phyloP scores from a whole-genome alignment of 2,329 filamentous ascomycete species.

The Fonsecaea erecta region DNA sequence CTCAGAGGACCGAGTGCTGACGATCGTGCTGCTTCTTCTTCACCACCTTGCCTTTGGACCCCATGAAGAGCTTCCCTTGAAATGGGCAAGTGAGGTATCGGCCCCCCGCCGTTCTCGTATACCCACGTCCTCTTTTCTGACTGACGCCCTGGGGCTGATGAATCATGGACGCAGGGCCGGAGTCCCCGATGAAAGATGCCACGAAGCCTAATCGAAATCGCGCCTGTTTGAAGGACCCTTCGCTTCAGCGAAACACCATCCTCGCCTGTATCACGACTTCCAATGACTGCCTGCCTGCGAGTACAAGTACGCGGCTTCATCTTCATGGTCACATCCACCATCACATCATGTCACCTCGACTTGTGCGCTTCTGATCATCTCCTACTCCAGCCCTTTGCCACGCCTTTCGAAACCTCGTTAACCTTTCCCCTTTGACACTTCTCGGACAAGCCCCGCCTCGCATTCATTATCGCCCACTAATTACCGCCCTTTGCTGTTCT shows the following conservation, averaged over 20 bases:
- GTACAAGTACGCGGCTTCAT: background rate
- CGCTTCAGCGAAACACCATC: background rate
- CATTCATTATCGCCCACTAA: constrained; percentile 9
- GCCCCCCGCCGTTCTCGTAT: background rate
- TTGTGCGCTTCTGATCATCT: background rate
- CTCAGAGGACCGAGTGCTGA: no score
- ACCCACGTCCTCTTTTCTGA: background rate
- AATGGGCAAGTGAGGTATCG: background rate
- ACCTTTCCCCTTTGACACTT: constrained; percentile 20
- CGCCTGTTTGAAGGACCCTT: background rate
- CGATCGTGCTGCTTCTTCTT: background rate
- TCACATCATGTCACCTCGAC: background rate
- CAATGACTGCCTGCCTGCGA: background rate
- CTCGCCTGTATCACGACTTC: background rate
- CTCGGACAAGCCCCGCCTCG: constrained; percentile 23
- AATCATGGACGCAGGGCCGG: background rate
- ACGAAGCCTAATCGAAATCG: background rate
- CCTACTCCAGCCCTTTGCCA: background rate
- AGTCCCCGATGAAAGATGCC: background rate
- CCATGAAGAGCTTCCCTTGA: no score
- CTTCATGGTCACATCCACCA: background rate
- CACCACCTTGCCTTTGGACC: background rate
- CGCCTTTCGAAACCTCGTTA: constrained; percentile 10
- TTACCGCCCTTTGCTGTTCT: background rate
- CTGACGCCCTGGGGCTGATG: background rate